These are phyloP conservation scores for Tuber borchii DNA, from an alignment of 495 filamentous ascomycete species.

Conservation along the genomic window DNA sequence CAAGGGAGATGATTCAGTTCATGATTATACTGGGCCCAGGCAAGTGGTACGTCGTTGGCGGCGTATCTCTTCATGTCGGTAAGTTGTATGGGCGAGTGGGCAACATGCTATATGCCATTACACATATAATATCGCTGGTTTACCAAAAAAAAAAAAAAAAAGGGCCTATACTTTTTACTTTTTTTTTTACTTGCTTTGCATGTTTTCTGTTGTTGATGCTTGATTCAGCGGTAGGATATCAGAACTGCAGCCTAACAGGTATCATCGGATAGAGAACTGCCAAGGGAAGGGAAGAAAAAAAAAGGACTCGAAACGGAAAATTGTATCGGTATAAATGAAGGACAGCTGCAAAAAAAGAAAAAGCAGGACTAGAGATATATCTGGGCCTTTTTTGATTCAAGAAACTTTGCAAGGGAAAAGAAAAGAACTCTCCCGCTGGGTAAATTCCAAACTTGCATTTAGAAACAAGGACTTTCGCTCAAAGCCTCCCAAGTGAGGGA, in stretches of 20 bases:
- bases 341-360: background rate
- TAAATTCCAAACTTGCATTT: background rate
- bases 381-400: background rate
- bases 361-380: background rate
- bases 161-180: background rate
- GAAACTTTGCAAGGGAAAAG: background rate
- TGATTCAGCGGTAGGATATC: background rate
- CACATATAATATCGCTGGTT: background rate
- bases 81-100: background rate
- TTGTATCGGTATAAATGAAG: conserved; percentile 1
- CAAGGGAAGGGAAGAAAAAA: background rate
- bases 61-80: background rate
- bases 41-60: background rate
- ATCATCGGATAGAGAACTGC: background rate
- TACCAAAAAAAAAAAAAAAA: background rate
- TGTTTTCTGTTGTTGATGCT: background rate
- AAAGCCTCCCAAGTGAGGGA: background rate
- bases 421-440: background rate
- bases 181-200: background rate
- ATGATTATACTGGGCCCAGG: background rate
- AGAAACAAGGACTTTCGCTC: background rate
- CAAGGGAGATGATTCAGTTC: background rate
- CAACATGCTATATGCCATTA: background rate
- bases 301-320: background rate
- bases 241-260: background rate